Base-by-base conservation (phyloP, 495 filamentous ascomycete genomes). In the Bacidia rubella region DNA sequence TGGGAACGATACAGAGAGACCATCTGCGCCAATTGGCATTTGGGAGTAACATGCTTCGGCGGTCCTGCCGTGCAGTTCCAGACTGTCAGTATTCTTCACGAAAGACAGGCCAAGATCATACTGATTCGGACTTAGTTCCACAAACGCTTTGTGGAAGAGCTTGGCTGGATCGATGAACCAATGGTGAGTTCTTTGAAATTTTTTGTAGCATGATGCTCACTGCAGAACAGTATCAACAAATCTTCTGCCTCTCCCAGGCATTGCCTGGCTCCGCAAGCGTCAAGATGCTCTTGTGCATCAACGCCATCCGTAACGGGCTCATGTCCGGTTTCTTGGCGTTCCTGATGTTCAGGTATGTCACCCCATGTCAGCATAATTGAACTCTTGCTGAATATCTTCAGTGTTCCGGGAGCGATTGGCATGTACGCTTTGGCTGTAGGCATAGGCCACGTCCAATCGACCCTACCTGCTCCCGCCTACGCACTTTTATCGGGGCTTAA, bases 401-500 rank as follows among this genome's bases (percentile, higher is more conserved):
- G 81, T 66, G 65, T 90, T 2, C 86, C 86, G 0, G 86, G 85
- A 4, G 87, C 86, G 3, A 55, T 88, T 10, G 86, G 79, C 42
- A 88, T 88, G 83, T 88, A 80, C 57, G 81, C 64, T 0, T 69
- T 92, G 11, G 75, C 81, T 2, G 60, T 89, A 10, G 86, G 85
- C 19, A 73, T 90, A 11, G 70, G 77, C 12, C 74, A 70, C 19
- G 77, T 90, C 23, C 64, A 66, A 19, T 70, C 77, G 4, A 71
- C 68, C 0, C 74, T 92, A 7, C 86, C 86, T 0, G 55, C 55
- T 1, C 74, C 77, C 0, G 86, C 81, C 4, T 90, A 90, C 61
- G 82, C 84, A 0, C 68, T 90, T 2, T 70, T 93, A 0, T 87
- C 83, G 0, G 86, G 86, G 0, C 72, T 93, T 24, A 93, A 93